Evolutionary conservation across 2,329 filamentous ascomycete genomes (phyloP).

Genomic region (Calonectria pauciramosa): DNA sequence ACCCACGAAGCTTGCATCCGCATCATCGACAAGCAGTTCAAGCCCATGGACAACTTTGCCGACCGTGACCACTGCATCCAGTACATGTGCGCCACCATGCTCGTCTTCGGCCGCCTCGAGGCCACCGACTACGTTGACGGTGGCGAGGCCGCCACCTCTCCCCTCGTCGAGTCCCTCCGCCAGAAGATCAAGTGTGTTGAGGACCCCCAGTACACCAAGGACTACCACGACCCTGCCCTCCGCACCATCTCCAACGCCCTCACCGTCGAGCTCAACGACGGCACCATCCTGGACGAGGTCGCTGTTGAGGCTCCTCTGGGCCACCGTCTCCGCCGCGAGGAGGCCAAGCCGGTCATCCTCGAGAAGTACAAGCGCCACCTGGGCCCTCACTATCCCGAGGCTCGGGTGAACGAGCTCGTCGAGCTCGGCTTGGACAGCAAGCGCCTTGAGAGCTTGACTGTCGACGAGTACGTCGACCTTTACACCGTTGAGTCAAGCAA

Average conservation of each 20-base stretch:
- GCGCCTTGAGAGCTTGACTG: conserved; percentile 82
- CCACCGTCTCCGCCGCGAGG: conserved; percentile 90
- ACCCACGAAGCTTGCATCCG: conserved; percentile 98
- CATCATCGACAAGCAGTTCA: conserved; percentile 99
- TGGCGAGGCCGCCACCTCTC: conserved; percentile 90
- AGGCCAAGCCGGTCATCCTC: conserved; percentile 97
- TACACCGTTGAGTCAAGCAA: conserved; percentile 76
- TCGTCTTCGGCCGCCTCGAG: conserved; percentile 93
- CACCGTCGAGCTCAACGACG: conserved; percentile 94
- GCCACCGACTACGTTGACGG: conserved; percentile 95
- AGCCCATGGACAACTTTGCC: conserved; percentile 99
- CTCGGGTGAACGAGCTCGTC: conserved; percentile 85
- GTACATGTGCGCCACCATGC: conserved; percentile 99
- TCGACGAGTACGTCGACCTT: conserved; percentile 95
- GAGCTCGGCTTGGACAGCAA: conserved; percentile 82
- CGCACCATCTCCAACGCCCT: conserved; percentile 98
- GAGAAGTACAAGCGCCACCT: conserved; percentile 96
- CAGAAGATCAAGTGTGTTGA: conserved; percentile 97
- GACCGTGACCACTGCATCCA: conserved; percentile 99
- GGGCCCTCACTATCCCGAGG: conserved; percentile 82
- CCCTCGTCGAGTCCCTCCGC: conserved; percentile 90
- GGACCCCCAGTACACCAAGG: conserved; percentile 92
- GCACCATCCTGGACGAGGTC: conserved; percentile 90
- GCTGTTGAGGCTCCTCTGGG: conserved; percentile 95
- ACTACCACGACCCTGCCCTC: conserved; percentile 95